Conservation (phyloP, 176 grass and related monocot genomes). For the Tillandsia fasciculata region DNA sequence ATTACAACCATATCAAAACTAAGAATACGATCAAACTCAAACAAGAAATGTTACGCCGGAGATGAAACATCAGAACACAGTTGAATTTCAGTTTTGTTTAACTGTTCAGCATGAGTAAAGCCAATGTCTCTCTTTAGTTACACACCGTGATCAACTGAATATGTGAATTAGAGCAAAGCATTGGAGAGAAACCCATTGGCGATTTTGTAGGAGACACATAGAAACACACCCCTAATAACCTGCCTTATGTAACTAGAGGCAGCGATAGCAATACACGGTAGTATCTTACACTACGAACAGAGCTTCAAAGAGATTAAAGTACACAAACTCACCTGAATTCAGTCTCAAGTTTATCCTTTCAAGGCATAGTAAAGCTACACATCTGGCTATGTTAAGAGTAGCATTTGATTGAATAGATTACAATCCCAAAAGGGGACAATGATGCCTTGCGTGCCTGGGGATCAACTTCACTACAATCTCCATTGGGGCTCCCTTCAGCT, state of each 20-base stretch:
- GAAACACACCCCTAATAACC: background rate
- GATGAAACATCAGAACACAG: too few relatives aligned
- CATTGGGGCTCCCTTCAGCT: constrained; percentile 66
- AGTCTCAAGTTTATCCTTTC: background rate
- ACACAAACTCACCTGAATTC: background rate
- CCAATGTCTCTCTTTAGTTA: too few relatives aligned
- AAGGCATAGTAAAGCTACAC: background rate
- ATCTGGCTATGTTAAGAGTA: background rate
- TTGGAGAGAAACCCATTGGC: too few relatives aligned
- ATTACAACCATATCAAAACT: too few relatives aligned
- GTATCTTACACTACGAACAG: background rate
- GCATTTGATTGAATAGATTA: constrained; percentile 17
- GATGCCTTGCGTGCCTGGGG: constrained; percentile 82
- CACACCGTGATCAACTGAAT: too few relatives aligned
- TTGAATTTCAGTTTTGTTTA: too few relatives aligned
- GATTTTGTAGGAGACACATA: too few relatives aligned
- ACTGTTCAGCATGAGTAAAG: too few relatives aligned
- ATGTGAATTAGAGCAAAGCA: too few relatives aligned
- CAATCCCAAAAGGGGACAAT: constrained; percentile 48
- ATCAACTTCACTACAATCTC: constrained; percentile 63
- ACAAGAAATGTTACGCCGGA: too few relatives aligned
- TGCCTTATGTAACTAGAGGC: background rate
- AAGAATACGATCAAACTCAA: too few relatives aligned
- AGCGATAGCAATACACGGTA: background rate
- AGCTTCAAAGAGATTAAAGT: background rate